Evolutionary conservation across 1,284 basidiomycete genomes (phyloP), one percentile per base, ranked within the genome.

Genomic region (Moesziomyces antarcticus): DNA sequence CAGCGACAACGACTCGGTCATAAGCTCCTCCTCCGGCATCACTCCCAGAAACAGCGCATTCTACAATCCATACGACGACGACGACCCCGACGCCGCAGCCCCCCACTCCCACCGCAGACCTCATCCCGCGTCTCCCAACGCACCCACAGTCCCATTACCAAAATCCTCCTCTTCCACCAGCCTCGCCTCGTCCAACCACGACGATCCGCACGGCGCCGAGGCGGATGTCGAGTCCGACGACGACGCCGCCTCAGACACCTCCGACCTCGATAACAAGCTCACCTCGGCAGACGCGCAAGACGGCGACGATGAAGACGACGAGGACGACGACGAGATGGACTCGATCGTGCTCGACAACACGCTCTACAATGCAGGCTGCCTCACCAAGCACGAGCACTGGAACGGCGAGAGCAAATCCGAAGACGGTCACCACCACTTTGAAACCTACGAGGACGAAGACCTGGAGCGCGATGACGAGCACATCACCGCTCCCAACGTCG

Each of bases 291-390:
- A 10, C 7, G 59, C 4, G 56, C 25, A 47, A 25, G 46, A 46
- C 42, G 56, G 54, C 4, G 65, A 62, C 8, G 46, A 70, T 7
- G 62, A 69, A 0, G 66, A 65, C 6, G 55, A 63, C 5, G 72
- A 77, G 1, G 73, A 74, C 5, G 50, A 51, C 25, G 63, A 73
- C 16, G 53, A 62, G 25, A 63, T 79, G 22, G 74, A 79, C 47
- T 60, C 78, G 3, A 58, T 73, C 48, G 57, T 76, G 35, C 60
- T 75, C 10, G 78, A 80, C 67, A 80, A 81, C 45, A 81, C 79
- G 0, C 55, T 81, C n/a, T 79, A 64, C 58, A 81, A 81, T 33
- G 79, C 79, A 20, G 78, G 73, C 13, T 80, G 67, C 27, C 63
- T 81, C 49, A 79, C 75, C 16, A 53, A 76, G 6, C 78, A 78